Conservation (phyloP, 78 protist genomes). For the Planoprotostelium fungivorum region DNA sequence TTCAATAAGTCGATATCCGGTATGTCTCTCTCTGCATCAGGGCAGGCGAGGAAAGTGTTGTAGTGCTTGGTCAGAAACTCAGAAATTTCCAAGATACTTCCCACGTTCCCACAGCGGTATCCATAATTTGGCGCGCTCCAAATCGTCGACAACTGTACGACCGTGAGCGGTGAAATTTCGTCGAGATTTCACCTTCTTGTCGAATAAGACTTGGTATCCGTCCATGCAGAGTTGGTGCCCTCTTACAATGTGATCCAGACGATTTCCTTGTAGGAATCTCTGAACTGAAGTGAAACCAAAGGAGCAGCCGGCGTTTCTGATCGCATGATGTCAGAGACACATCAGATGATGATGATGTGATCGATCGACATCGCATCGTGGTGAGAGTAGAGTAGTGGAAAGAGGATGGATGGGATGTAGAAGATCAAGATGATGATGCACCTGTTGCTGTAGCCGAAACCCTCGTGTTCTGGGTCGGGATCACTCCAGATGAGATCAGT, state of each 20-base stretch:
- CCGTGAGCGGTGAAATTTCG: too few species aligned
- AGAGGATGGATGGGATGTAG: not conserved
- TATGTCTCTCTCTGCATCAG: slow-evolving; percentile 35
- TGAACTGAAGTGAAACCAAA: slow-evolving; percentile 84
- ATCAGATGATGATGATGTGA: slow-evolving; percentile 5
- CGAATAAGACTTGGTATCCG: slow-evolving; percentile 85
- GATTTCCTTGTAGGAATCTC: slow-evolving; percentile 80
- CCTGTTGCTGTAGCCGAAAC: slow-evolving; percentile 36
- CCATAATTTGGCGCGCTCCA: slow-evolving; percentile 99
- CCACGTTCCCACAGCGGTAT: slow-evolving; percentile 96
- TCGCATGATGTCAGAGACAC: slow-evolving; percentile 65
- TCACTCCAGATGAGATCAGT: slow-evolving; percentile 65
- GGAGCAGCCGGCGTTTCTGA: slow-evolving; percentile 90
- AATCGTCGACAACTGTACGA: slow-evolving; percentile 81
- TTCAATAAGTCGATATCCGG: slow-evolving; percentile 36
- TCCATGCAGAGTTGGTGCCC: slow-evolving; percentile 97
- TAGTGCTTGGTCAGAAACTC: slow-evolving; percentile 39
- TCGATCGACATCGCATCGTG: too few species aligned
- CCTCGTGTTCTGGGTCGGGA: slow-evolving; percentile 59
- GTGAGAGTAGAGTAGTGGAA: too few species aligned
- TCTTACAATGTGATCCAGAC: slow-evolving; percentile 72
- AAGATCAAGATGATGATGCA: too few species aligned
- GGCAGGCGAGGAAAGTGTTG: slow-evolving; percentile 46
- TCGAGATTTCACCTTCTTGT: slow-evolving; percentile 69
- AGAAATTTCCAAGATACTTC: slow-evolving; percentile 87